phyloP scores from a whole-genome alignment of 2,329 filamentous ascomycete species.

The Graphilbum fragrans region DNA sequence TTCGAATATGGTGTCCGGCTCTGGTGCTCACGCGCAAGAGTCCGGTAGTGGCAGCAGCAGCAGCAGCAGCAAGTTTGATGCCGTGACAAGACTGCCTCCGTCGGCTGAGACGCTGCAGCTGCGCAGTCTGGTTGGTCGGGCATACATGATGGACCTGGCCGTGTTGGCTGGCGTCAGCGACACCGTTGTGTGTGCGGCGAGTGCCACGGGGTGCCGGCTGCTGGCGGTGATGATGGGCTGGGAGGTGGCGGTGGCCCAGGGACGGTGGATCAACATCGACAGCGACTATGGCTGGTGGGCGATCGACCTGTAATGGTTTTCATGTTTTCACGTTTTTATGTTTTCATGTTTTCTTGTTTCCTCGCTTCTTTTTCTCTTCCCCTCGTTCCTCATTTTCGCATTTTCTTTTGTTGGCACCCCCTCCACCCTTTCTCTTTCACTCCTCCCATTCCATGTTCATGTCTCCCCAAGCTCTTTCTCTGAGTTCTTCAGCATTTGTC shows the following conservation, averaged over 20 bases:
- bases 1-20: not conserved
- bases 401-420: not conserved
- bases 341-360: not conserved
- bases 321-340: not conserved
- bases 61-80: not conserved
- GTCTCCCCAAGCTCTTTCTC: not conserved
- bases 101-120: slow-evolving; percentile 49
- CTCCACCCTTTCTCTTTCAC: not conserved
- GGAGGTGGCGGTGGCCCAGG: slow-evolving; percentile 50
- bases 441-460: not conserved
- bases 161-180: slow-evolving; percentile 59
- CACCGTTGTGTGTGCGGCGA: slow-evolving; percentile 64
- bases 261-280: slow-evolving; percentile 70
- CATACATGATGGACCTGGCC: slow-evolving; percentile 70
- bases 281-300: slow-evolving; percentile 48
- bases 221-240: slow-evolving; percentile 81
- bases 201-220: slow-evolving; percentile 58
- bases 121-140: slow-evolving; percentile 63
- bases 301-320: not conserved
- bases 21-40: not conserved
- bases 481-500: not conserved
- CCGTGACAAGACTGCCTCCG: slow-evolving; percentile 12
- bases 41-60: not conserved
- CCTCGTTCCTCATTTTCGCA: not conserved
- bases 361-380: not conserved